These are phyloP conservation scores for Citrus cavaleriei DNA, from an alignment of 345 rosid species.

Conservation along the genomic window DNA sequence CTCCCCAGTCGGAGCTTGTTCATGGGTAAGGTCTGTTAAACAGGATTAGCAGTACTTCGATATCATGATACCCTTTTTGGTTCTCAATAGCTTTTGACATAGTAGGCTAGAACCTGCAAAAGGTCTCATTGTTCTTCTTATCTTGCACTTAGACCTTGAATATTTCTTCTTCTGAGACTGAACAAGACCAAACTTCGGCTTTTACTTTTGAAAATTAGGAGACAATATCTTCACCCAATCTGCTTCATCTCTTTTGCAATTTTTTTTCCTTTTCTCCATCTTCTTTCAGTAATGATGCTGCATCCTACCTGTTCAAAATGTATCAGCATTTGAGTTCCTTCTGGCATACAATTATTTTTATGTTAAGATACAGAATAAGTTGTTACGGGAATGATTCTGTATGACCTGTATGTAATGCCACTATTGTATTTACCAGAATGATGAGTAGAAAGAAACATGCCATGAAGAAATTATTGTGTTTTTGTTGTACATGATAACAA, in stretches of 20 bases:
- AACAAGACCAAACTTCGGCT: conserved; percentile 5
- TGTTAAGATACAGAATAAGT: conserved; percentile 1
- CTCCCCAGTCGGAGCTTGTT: neutral
- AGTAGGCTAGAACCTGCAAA: neutral
- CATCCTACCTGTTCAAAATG: neutral
- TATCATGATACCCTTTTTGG: neutral
- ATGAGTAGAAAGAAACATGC: conserved; percentile 8
- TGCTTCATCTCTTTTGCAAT: neutral
- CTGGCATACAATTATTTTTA: neutral
- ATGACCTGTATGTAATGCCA: neutral
- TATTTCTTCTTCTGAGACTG: neutral
- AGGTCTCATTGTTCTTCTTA: neutral
- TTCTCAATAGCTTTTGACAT: neutral
- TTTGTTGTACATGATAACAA: conserved; percentile 21
- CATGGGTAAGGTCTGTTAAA: neutral
- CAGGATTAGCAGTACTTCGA: neutral
- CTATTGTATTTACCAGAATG: neutral
- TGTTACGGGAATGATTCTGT: conserved; percentile 4
- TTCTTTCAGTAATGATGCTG: neutral
- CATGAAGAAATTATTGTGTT: conserved; percentile 3
- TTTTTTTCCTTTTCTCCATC: neutral
- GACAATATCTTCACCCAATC: neutral
- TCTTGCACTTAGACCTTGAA: neutral
- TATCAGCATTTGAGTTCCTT: neutral
- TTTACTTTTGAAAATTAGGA: neutral